Base-by-base conservation (phyloP, 2,329 filamentous ascomycete genomes). In the Penicillium sclerotiorum region DNA sequence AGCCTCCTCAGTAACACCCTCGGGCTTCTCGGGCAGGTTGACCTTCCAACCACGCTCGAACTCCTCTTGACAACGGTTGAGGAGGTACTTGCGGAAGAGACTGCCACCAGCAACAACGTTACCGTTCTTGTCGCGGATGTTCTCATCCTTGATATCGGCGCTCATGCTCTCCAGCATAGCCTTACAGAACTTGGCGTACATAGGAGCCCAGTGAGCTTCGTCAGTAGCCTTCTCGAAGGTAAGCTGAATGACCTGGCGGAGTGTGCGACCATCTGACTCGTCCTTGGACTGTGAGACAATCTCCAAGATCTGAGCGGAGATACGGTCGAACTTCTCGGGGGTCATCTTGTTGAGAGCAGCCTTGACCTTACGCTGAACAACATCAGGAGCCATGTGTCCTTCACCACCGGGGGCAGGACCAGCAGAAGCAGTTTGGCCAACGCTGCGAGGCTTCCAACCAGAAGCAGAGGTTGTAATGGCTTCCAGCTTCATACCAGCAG, bases 331-430 rank as follows among this genome's bases (percentile, higher is more conserved):
- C 69, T 97, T 99, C 77, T 99, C 94, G 0, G 94, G 94, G 0
- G 94, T 97, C 94, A 99, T 97, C 87, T 99, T 99, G 85, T 99
- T 99, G 65, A 99, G 80, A 54, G 89, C 89, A 57, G 91, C 88
- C 86, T 99, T 99, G 71, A 99, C 94, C 86, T 99, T 99, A 62
- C 93, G 87, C 78, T 99, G 94, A 50, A 99, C 94, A 79, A 94
- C 85, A 63, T 93, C 90, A 20, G 94, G 93, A 58, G 95, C 85
- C 76, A 97, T 83, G 63, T 89, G 81, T 43, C 77, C 77, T 8
- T 79, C 77, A 48, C 75, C 76, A 55, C 76, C 77, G 60, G 76
- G 72, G 52, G 77, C 70, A 56, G 77, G 73, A 48, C 78, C 73
- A 52, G 74, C 65, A 49, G 74, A 65, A 49, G 73, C 69, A 36